Conservation (phyloP, 163 green algal species). For the Smithsoniella earleae region DNA sequence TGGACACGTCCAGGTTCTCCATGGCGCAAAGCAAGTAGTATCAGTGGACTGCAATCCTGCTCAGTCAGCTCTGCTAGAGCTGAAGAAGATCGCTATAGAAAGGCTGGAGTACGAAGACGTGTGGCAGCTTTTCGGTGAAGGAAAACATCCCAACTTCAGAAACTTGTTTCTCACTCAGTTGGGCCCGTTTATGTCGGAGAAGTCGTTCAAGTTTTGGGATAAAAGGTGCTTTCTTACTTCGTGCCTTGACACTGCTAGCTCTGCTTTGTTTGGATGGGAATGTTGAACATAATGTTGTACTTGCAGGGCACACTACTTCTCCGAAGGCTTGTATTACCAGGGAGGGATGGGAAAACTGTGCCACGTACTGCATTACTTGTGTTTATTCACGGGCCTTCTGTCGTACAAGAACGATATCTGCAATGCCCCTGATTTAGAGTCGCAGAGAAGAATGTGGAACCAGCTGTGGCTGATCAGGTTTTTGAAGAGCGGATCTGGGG, state of each 20-base stretch:
- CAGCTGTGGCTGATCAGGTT: conserved; percentile 63
- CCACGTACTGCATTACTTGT: conserved; percentile 53
- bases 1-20: conserved; percentile 44
- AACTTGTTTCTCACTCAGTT: conserved; percentile 76
- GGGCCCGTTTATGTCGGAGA: conserved; percentile 82
- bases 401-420: conserved; percentile 45
- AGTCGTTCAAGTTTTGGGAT: conserved; percentile 79
- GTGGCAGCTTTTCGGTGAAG: conserved; percentile 90
- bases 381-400: conserved; percentile 46
- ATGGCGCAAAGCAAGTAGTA: conserved; percentile 79
- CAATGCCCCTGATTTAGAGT: conserved; percentile 67
- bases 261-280: no score
- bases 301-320: conserved; percentile 82
- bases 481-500: conserved; percentile 53
- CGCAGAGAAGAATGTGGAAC: conserved; percentile 72
- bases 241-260: no score
- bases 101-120: conserved; percentile 76
- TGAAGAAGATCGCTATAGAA: conserved; percentile 82
- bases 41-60: conserved; percentile 96
- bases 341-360: conserved; percentile 82
- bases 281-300: no score
- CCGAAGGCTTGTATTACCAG: conserved; percentile 89
- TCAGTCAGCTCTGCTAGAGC: conserved; percentile 83
- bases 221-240: conserved; percentile 23
- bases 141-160: conserved; percentile 66